Evolutionary conservation across 1,284 basidiomycete genomes (phyloP).

Genomic region (Cryptococcus sp.): DNA sequence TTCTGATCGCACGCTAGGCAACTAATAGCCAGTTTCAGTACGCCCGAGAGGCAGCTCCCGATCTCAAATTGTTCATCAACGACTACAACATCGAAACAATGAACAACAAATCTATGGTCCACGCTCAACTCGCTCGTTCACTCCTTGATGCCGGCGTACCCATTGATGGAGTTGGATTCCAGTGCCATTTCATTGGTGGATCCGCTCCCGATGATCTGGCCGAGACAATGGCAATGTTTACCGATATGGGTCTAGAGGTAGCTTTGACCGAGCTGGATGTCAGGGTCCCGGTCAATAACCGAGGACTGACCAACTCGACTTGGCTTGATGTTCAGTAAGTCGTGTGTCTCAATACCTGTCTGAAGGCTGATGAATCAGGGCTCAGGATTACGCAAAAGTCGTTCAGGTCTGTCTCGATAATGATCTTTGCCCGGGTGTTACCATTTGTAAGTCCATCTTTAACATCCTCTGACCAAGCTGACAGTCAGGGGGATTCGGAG

Average conservation of each 20-base stretch:
- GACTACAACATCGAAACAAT: conserved; percentile 38
- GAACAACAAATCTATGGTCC: conserved; percentile 27
- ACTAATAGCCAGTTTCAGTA: conserved; percentile 16
- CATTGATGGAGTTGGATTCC: conserved; percentile 33
- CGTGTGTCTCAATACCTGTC: background rate
- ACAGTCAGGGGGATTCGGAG: conserved; percentile 19
- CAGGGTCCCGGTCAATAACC: conserved; percentile 21
- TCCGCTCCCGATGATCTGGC: conserved; percentile 19
- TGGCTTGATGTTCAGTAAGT: conserved; percentile 23
- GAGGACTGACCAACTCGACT: conserved; percentile 21
- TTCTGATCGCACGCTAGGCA: background rate
- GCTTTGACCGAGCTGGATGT: conserved; percentile 41
- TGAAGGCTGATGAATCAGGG: conserved; percentile 8
- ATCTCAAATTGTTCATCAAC: conserved; percentile 40
- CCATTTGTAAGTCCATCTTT: conserved; percentile 20
- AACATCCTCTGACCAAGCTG: background rate
- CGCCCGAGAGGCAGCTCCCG: conserved; percentile 32
- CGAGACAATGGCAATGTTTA: conserved; percentile 29
- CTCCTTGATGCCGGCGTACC: conserved; percentile 23
- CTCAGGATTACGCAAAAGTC: conserved; percentile 24
- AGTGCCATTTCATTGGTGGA: conserved; percentile 35
- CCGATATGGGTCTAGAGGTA: conserved; percentile 33
- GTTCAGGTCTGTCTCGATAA: conserved; percentile 29
- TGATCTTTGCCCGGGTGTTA: conserved; percentile 31
- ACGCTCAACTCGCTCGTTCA: conserved; percentile 17